A percentile compares a stretch with the other conserved stretches of the same genome.
Conservation (phyloP, 371 early-diverging fungal species). For the Caulochytrium protostelioides region DNA sequence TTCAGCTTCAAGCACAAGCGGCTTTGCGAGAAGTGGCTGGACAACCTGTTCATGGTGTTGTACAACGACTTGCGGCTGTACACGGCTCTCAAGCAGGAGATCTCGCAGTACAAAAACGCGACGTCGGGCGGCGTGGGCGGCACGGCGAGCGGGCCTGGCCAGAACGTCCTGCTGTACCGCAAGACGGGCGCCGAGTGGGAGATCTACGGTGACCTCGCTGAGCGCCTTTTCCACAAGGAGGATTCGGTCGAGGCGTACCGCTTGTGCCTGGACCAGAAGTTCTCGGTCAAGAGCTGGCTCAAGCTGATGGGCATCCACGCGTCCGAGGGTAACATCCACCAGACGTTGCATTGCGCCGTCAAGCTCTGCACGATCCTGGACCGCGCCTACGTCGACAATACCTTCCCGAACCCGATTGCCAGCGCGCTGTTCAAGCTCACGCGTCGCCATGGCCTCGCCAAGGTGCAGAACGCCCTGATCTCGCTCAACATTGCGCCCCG, state of each 20-base stretch:
- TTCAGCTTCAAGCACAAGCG: slow-evolving; percentile 65
- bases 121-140: slow-evolving; percentile 32
- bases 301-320: slow-evolving; percentile 60
- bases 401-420: slow-evolving; percentile 75
- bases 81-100: slow-evolving; percentile 36
- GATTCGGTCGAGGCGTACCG: slow-evolving; percentile 80
- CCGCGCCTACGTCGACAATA: slow-evolving; percentile 52
- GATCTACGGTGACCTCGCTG: slow-evolving; percentile 71
- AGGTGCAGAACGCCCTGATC: slow-evolving; percentile 67
- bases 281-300: slow-evolving; percentile 68
- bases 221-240: slow-evolving; percentile 57
- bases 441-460: slow-evolving; percentile 59
- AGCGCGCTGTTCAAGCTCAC: slow-evolving; percentile 57
- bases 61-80: slow-evolving; percentile 86
- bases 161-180: slow-evolving; percentile 49
- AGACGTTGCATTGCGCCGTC: slow-evolving; percentile 53
- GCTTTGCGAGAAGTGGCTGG: slow-evolving; percentile 94
- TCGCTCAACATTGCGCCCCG: slow-evolving; percentile 64
- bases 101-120: slow-evolving; percentile 14
- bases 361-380: slow-evolving; percentile 48
- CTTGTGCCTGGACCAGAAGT: slow-evolving; percentile 64
- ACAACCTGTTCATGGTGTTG: slow-evolving; percentile 89
- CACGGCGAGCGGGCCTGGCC: slow-evolving; percentile 42
- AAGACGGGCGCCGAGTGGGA: slow-evolving; percentile 92
- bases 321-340: slow-evolving; percentile 46